phyloP scores from a whole-genome alignment of 1,139 yeast species.

The Pichia sp. region DNA sequence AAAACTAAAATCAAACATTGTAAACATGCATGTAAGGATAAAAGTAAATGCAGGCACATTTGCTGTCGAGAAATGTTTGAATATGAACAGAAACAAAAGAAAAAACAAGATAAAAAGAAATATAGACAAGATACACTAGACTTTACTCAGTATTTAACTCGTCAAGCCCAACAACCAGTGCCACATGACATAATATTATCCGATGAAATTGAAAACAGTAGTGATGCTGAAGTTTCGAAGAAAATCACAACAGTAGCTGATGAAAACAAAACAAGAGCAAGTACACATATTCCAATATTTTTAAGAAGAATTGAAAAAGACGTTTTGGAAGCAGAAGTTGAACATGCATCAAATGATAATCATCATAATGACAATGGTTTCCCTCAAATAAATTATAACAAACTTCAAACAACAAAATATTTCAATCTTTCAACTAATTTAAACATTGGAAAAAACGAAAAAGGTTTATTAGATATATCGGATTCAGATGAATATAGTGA shows the following conservation, averaged over 20 bases:
- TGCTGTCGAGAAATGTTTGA: slow-evolving; percentile 34
- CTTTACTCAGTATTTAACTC: background rate
- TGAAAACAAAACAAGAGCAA: too few species aligned
- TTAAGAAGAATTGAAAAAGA: background rate
- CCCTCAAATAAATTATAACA: background rate
- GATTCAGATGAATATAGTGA: slow-evolving; percentile 8
- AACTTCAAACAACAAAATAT: slow-evolving; percentile 2
- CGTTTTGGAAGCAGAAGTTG: background rate
- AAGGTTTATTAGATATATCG: slow-evolving; percentile 7
- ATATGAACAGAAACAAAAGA: background rate
- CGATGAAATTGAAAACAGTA: background rate
- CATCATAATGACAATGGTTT: too few species aligned
- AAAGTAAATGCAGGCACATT: slow-evolving; percentile 36
- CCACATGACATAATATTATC: background rate
- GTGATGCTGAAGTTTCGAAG: background rate
- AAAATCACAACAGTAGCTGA: too few species aligned
- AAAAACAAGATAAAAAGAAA: background rate
- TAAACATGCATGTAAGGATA: slow-evolving; percentile 38
- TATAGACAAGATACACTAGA: slow-evolving; percentile 14
- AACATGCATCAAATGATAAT: background rate
- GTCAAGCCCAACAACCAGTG: too few species aligned
- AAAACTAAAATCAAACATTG: slow-evolving; percentile 26
- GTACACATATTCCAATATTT: background rate
- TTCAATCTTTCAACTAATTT: background rate
- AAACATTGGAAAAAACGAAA: background rate